Base-by-base conservation (phyloP, 2,329 filamentous ascomycete species). In the Aspergillus sp. region DNA sequence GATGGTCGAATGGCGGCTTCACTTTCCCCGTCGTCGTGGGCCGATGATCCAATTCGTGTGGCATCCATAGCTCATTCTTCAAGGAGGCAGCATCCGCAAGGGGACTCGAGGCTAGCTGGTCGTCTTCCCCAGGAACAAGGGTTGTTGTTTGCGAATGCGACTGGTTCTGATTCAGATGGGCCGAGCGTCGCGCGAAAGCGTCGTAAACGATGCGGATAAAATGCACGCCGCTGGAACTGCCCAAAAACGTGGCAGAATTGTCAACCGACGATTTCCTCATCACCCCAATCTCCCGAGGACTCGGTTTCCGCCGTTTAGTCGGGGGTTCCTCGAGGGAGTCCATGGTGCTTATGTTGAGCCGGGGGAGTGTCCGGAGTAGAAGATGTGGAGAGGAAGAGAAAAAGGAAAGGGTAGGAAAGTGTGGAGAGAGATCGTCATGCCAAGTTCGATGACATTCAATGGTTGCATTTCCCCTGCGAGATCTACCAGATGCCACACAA, bases 171-270 rank as follows among this genome's bases (percentile, higher is more conserved):
- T 66, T 65, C 16, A 72, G 47, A 54, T 71, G 69, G 14, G 70
- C 71, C 16, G 70, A 71, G 39, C 71, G 68, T 53, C 72, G 73
- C 2, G 78, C 71, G 31, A 86, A 75, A 1, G 82, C 78, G 32
- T 80, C 71, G 47, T 84, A 84, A 1, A 86, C 84, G 20, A 81
- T 80, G 6, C 82, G 79, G 36, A 86, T 82, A 64, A 86, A 86
- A 65, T 85, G 80, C n/a, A 86, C 85, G 1, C 84, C 84, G 60
- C 83, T 85, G 16, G 81, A 81, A 54, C 83, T 85, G 4, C 84
- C 84, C 4, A 86, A 78, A 57, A 86, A 86, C 0, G 80, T 82
- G 14, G 82, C 79, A 3, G 79, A 79, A 22, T 77, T 80, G 31
- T 78, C 75, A 29, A 77, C 77, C 16, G 75, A 77, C 29, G 77